These are phyloP conservation scores for Lathyrus aphaca DNA, from an alignment of 306 rosid species.

Conservation along the genomic window DNA sequence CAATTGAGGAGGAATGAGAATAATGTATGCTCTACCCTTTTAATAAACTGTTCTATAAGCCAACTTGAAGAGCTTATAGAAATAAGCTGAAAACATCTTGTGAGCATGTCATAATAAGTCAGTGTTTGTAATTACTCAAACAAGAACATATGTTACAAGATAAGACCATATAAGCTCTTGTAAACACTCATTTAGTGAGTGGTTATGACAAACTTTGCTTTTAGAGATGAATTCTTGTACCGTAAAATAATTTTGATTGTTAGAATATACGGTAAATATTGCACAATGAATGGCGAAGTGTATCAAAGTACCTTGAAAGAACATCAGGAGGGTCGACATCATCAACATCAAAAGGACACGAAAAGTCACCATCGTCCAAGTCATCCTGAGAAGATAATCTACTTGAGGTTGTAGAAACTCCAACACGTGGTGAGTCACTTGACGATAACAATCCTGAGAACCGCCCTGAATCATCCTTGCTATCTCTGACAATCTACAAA, in stretches of 20 bases:
- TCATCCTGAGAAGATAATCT: constrained; percentile 87
- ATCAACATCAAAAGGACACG: constrained; percentile 82
- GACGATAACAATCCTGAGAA: constrained; percentile 86
- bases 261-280: background rate
- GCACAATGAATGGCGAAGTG: constrained; percentile 7
- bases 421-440: constrained; percentile 81
- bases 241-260: constrained; percentile 1
- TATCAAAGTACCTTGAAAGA: constrained; percentile 60
- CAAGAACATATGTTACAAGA: background rate
- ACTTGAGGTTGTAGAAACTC: constrained; percentile 85
- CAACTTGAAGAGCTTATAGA: background rate
- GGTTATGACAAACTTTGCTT: constrained; percentile 25
- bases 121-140: background rate
- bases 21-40: too few species aligned
- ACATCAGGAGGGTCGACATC: constrained; percentile 72
- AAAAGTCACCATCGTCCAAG: constrained; percentile 71
- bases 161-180: background rate
- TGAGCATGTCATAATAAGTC: background rate
- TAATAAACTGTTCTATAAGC: background rate
- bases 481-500: constrained; percentile 63
- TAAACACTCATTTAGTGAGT: background rate
- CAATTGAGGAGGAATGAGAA: background rate
- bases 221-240: constrained; percentile 7
- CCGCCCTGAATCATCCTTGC: constrained; percentile 83
- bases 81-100: background rate